Percentiles rank a stretch among this genome's conserved stretches.
Evolutionary conservation across 2,329 filamentous ascomycete genomes (phyloP).

Genomic region (Thyridium curvatum): DNA sequence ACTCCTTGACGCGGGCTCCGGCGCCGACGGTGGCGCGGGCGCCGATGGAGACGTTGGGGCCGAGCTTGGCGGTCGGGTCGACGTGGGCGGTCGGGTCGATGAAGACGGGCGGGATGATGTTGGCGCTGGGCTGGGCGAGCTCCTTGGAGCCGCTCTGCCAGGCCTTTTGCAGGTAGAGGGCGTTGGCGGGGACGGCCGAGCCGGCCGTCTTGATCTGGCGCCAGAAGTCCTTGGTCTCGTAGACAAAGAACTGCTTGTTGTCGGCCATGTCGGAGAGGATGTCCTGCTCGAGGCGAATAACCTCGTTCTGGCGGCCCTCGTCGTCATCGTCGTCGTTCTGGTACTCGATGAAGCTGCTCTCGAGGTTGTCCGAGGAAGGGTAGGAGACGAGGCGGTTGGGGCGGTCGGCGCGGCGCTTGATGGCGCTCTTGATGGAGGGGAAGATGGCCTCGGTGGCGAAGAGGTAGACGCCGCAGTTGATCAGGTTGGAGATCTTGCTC

Average conservation of each 20-base stretch:
- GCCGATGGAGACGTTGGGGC: conserved; percentile 93
- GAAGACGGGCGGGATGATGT: conserved; percentile 87
- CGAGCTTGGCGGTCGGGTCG: conserved; percentile 91
- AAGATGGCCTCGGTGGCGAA: conserved; percentile 95
- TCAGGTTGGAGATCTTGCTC: conserved; percentile 93
- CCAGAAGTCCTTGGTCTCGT: conserved; percentile 99
- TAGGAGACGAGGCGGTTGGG: conserved; percentile 83
- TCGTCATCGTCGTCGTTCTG: conserved; percentile 62
- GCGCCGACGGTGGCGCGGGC: conserved; percentile 80
- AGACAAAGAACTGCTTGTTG: conserved; percentile 95
- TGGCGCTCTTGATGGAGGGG: conserved; percentile 87
- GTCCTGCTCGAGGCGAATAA: conserved; percentile 93
- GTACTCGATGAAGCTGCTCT: conserved; percentile 48
- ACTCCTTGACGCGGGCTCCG: conserved; percentile 89
- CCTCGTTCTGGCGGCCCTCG: conserved; percentile 70
- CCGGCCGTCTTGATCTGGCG: conserved; percentile 99
- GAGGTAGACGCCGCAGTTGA: conserved; percentile 98
- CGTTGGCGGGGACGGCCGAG: conserved; percentile 93
- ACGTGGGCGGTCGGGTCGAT: conserved; percentile 89
- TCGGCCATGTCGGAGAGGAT: conserved; percentile 93
- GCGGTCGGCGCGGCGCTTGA: conserved; percentile 90
- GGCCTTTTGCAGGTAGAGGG: conserved; percentile 91
- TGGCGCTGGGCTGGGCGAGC: conserved; percentile 75
- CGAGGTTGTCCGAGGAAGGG: conserved; percentile 90
- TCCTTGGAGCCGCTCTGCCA: conserved; percentile 77